Conservation (phyloP, 169 alveolate genomes). For the Cryptosporidium xiaoi region DNA sequence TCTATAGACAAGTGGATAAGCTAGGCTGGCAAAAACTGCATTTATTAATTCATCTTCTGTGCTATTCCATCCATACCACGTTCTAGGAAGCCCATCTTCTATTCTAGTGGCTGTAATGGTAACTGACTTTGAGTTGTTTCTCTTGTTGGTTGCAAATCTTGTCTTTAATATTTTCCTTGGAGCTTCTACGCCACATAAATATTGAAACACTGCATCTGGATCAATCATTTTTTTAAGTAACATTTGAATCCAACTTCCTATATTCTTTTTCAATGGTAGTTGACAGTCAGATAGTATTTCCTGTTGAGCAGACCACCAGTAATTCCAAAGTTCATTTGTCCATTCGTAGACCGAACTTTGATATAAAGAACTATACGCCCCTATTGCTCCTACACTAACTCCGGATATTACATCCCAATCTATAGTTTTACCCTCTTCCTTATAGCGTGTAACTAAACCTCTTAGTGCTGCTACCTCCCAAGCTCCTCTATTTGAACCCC, state of each 20-base stretch:
- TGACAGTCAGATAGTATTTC: slow-evolving; percentile 64
- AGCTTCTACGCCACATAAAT: slow-evolving; percentile 50
- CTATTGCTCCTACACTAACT: slow-evolving; percentile 73
- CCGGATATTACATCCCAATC: slow-evolving; percentile 72
- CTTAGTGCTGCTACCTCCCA: slow-evolving; percentile 73
- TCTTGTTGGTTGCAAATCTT: slow-evolving; percentile 14
- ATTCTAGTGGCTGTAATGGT: slow-evolving; percentile 66
- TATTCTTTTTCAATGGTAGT: slow-evolving; percentile 51
- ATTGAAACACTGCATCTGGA: slow-evolving; percentile 73
- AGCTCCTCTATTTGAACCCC: slow-evolving; percentile 75
- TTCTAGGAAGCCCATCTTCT: slow-evolving; percentile 67
- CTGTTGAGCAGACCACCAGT: slow-evolving; percentile 73
- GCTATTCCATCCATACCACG: slow-evolving; percentile 75
- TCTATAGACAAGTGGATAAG: slow-evolving; percentile 66
- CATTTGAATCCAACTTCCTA: slow-evolving; percentile 68
- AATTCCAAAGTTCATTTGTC: slow-evolving; percentile 64
- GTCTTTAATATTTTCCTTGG: slow-evolving; percentile 50
- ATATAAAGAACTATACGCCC: slow-evolving; percentile 47
- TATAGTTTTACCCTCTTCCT: slow-evolving; percentile 31
- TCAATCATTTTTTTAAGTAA: slow-evolving; percentile 61
- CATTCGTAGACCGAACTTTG: slow-evolving; percentile 49
- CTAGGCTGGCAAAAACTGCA: slow-evolving; percentile 73
- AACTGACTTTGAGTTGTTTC: slow-evolving; percentile 26
- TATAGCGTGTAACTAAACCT: slow-evolving; percentile 55
- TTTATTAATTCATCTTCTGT: slow-evolving; percentile 56